Percentiles rank a stretch among this genome's conserved stretches.
These are phyloP conservation scores for Colletotrichum kahawae DNA, from an alignment of 2,329 filamentous ascomycete genomes.

Conservation along the genomic window DNA sequence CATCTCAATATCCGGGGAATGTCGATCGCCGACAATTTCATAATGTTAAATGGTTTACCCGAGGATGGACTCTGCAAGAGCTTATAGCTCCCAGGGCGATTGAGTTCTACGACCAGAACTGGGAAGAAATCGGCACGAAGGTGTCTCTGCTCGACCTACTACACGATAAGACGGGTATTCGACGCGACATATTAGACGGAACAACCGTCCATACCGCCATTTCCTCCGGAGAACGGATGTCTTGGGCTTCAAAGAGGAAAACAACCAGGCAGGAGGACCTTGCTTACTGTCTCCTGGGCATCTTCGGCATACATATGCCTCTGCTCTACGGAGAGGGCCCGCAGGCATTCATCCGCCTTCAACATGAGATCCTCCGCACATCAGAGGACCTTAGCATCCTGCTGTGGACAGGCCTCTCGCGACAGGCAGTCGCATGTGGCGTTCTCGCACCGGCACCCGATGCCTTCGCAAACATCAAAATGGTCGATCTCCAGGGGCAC, in stretches of 20 bases:
- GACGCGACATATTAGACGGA: background rate
- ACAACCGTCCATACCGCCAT: background rate
- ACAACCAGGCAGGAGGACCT: slow-evolving; percentile 34
- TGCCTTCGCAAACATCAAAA: background rate
- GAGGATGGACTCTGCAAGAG: slow-evolving; percentile 35
- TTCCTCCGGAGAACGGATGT: background rate
- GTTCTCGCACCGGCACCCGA: background rate
- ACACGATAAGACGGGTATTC: background rate
- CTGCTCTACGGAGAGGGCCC: slow-evolving; percentile 36
- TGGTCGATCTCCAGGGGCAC: background rate
- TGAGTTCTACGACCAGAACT: slow-evolving; percentile 31
- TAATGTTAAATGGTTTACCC: slow-evolving; percentile 25
- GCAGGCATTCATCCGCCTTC: slow-evolving; percentile 6
- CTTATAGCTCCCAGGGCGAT: slow-evolving; percentile 31
- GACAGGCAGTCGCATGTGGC: background rate
- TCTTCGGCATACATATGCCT: slow-evolving; percentile 39
- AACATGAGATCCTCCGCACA: slow-evolving; percentile 13
- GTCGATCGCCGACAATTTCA: background rate
- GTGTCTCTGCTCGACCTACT: background rate
- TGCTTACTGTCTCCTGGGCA: slow-evolving; percentile 36
- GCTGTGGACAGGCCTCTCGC: background rate
- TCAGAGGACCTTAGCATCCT: slow-evolving; percentile 6
- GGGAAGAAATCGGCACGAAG: slow-evolving; percentile 30
- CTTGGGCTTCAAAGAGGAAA: slow-evolving; percentile 32
- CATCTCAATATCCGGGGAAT: background rate